A percentile compares a stretch with the other conserved stretches of the same genome.
phyloP scores from a whole-genome alignment of 805 yeast species.

The Kuraishia cidri region DNA sequence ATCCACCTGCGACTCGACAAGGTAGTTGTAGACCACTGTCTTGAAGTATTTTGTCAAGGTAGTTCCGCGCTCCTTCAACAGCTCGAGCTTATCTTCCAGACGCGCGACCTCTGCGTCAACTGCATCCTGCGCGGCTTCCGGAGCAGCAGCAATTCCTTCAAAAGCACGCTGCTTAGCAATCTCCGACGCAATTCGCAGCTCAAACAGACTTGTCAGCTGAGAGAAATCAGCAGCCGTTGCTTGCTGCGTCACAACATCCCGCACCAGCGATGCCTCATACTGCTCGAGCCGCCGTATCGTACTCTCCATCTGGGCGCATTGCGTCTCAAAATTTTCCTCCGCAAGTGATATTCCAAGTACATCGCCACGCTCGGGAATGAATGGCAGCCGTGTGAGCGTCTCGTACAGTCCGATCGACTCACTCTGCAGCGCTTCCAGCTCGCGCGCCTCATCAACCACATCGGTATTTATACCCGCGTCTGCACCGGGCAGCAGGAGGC shows the following conservation, averaged over 20 bases:
- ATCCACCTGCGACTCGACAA: slow-evolving; percentile 15
- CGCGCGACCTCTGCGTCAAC: background rate
- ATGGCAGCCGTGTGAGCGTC: slow-evolving; percentile 14
- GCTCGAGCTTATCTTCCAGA: background rate
- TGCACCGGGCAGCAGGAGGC: background rate
- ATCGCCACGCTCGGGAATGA: slow-evolving; percentile 18
- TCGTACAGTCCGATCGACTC: slow-evolving; percentile 13
- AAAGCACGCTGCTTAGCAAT: slow-evolving; percentile 5
- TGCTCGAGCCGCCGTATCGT: slow-evolving; percentile 1
- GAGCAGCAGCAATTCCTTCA: slow-evolving; percentile 2
- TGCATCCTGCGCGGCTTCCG: background rate
- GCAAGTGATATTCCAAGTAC: slow-evolving; percentile 15
- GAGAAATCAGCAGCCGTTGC: too few relatives aligned
- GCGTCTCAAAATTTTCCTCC: slow-evolving; percentile 7
- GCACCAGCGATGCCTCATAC: background rate
- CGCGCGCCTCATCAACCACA: slow-evolving; percentile 4
- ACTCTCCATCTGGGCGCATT: slow-evolving; percentile 6
- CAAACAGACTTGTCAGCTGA: slow-evolving; percentile 2
- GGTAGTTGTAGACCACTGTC: slow-evolving; percentile 15
- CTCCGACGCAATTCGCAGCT: slow-evolving; percentile 3
- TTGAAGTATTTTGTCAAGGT: slow-evolving; percentile 14
- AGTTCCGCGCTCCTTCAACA: slow-evolving; percentile 8
- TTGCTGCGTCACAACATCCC: slow-evolving; percentile 3
- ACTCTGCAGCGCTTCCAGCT: slow-evolving; percentile 3
- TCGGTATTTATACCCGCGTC: too few relatives aligned